Base-by-base conservation (phyloP, 176 grass and related monocot genomes). In the Oropetium thomaeum region DNA sequence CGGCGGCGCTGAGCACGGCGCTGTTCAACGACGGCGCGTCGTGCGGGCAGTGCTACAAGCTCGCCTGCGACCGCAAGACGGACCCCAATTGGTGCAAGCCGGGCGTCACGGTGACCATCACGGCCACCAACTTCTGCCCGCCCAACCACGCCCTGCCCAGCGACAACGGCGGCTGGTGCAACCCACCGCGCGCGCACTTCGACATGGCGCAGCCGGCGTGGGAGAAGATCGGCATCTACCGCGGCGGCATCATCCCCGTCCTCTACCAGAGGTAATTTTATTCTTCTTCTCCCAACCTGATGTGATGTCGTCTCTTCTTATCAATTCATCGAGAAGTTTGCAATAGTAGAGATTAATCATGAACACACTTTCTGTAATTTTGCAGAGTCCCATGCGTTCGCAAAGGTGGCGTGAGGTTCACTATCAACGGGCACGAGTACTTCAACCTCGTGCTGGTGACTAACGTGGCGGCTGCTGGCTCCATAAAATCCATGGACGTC, bases 1-100 rank as follows among this genome's bases (percentile, higher is more conserved):
- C 95, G 23, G 88, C 95, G 73, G 95, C 95, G 61, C 79, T 98
- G 58, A 98, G 95, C 84, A 98, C 91, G 26, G 88, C 89, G 19
- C 86, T 98, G 34, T 98, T 98, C 91, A 90, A 90, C 83, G 83
- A 86, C 83, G 88, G 83, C 68, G 73, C 73, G 0, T 53, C 71
- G 0, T 92, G 89, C 48, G 81, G 85, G 3, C 58, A 85, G 79
- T 92, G 85, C 68, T 88, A 79, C 73, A 85, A 88, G 62, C 65
- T 88, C 28, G 43, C 31, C 1, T 91, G 89, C 17, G 85, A 88
- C 38, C 70, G 73, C 53, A 79, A 60, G 54, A 3, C 37, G 0
- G 60, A 78, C 1, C 66, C 44, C 0, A 34, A 13, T 37, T 79
- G 62, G 14, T 90, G 88, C 55, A 61, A 41, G 48, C 86, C 78